Evolutionary conservation across 768 basidiomycete genomes (phyloP).

Genomic region (Naganishia vishniacii): DNA sequence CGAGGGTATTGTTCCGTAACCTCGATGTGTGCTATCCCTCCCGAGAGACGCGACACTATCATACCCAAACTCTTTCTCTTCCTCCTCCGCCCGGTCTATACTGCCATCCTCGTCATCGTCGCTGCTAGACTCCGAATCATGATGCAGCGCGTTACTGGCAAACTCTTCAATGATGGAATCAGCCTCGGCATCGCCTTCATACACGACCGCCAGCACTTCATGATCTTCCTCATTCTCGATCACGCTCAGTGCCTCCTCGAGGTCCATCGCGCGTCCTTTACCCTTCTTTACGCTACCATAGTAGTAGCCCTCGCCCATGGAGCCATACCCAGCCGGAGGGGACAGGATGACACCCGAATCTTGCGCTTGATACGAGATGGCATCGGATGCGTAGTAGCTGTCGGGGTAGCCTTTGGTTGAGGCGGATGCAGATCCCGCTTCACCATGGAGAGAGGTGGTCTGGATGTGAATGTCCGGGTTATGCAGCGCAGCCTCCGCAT

Average conservation of each 20-base stretch:
- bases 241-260: slow-evolving; percentile 22
- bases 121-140: neutral
- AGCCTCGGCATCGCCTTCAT: slow-evolving; percentile 22
- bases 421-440: neutral
- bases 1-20: slow-evolving; percentile 18
- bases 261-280: slow-evolving; percentile 17
- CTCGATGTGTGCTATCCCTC: slow-evolving; percentile 11
- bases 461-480: slow-evolving; percentile 21
- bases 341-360: slow-evolving; percentile 40
- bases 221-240: slow-evolving; percentile 28
- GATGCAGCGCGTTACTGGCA: slow-evolving; percentile 19
- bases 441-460: slow-evolving; percentile 8
- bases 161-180: slow-evolving; percentile 23
- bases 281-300: slow-evolving; percentile 22
- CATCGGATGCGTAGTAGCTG: slow-evolving; percentile 1
- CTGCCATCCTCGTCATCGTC: slow-evolving; percentile 8
- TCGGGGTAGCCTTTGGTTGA: slow-evolving; percentile 3
- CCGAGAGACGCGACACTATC: slow-evolving; percentile 19
- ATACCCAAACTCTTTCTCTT: slow-evolving; percentile 12
- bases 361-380: slow-evolving; percentile 33
- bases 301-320: neutral
- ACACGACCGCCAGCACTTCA: slow-evolving; percentile 27
- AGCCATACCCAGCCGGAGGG: slow-evolving; percentile 26
- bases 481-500: slow-evolving; percentile 24
- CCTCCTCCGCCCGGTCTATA: neutral